These are phyloP conservation scores for Kwoniella sp. DNA, from an alignment of 768 basidiomycete species.

Conservation along the genomic window DNA sequence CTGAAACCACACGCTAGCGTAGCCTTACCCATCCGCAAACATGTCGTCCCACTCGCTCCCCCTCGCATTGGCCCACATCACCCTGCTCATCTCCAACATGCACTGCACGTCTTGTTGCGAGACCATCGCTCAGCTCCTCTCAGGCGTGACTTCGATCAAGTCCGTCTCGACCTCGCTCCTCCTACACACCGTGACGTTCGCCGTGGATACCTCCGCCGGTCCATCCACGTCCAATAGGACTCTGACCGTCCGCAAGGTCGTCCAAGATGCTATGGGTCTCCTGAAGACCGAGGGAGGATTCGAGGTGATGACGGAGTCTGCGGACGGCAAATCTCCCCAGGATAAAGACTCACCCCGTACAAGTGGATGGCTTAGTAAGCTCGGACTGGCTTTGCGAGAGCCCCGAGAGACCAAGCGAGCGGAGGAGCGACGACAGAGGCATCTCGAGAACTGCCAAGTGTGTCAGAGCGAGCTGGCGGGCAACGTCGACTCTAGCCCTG, in stretches of 20 bases:
- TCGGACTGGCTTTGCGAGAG: neutral
- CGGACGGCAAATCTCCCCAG: neutral
- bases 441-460: constrained; percentile 31
- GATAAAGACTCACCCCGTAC: too few species aligned
- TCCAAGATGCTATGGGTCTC: constrained; percentile 5
- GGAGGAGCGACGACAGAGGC: constrained; percentile 18
- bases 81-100: constrained; percentile 34
- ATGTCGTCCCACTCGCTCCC: neutral
- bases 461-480: constrained; percentile 18
- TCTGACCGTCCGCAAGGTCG: constrained; percentile 2
- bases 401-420: constrained; percentile 2
- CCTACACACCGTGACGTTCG: constrained; percentile 27
- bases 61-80: constrained; percentile 5
- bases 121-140: constrained; percentile 27
- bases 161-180: constrained; percentile 22
- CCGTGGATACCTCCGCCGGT: constrained; percentile 5
- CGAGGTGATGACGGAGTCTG: constrained; percentile 7
- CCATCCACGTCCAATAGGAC: neutral
- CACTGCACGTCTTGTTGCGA: constrained; percentile 40
- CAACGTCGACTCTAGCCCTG: neutral
- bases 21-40: neutral
- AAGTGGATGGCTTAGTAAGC: constrained; percentile 1
- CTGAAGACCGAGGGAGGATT: constrained; percentile 12
- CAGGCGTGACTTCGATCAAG: constrained; percentile 9
- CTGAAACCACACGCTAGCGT: too few species aligned